Base-by-base conservation (phyloP, 768 basidiomycete genomes). In the Mycena vulgaris region DNA sequence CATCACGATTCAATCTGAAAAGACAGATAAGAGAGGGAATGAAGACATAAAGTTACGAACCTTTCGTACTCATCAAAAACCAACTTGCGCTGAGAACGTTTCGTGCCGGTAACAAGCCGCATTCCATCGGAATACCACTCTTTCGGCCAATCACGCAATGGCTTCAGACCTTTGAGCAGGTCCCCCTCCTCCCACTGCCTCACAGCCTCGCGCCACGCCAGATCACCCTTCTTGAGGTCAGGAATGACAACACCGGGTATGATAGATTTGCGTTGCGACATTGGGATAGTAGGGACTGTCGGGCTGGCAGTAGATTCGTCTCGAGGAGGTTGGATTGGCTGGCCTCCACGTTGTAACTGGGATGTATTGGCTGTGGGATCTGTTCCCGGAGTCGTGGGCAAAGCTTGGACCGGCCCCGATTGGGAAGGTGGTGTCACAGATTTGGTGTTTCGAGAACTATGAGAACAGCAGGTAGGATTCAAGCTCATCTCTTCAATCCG, bases 211-310 rank as follows among this genome's bases (percentile, higher is more conserved):
- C 39, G 51, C 62, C 62, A 63, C n/a, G n/a, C n/a, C n/a, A n/a
- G n/a, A n/a, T n/a, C n/a, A n/a, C n/a, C n/a, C n/a, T n/a, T n/a
- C n/a, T 63, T 63, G 37, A 63, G 52, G 62, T 63, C 51, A 1
- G 62, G 62, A 33, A 63, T 63, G 42, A 31, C 13, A n/a, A 63
- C 62, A 30, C 62, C 62, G 14, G 62, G 62, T 6, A 63, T 53
- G 28, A 63, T 45, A 4, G 3, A 11, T 2, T 53, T 27, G 6
- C 27, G 62, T 5, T 63, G 19, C 10, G 62, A 52, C 21, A 63
- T 5, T 3, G 28, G 58, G 5, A 31, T 42, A n/a, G n/a, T n/a
- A n/a, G n/a, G n/a, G n/a, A n/a, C n/a, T n/a, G n/a, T n/a, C n/a
- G n/a, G n/a, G n/a, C n/a, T n/a, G n/a, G n/a, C n/a, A n/a, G n/a